Base-by-base conservation (phyloP, 768 basidiomycete genomes). In the Amanita subjunquillea region DNA sequence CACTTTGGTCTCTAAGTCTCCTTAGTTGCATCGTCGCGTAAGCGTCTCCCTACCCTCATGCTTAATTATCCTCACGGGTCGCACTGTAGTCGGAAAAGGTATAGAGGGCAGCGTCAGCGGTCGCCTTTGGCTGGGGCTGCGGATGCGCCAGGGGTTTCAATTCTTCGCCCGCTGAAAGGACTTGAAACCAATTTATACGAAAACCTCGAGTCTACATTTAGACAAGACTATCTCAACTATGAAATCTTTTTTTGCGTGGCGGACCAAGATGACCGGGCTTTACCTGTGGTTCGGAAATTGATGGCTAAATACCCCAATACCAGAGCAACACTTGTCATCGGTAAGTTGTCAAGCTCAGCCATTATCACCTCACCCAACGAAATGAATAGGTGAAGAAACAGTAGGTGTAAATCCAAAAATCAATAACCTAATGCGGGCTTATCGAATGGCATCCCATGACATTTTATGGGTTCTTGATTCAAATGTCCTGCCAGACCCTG, bases 321-420 rank as follows among this genome's bases (percentile, higher is more conserved):
- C 17, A 74, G 82, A 50, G 80, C 86, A 6, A 78, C 73, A 53
- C 69, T 97, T 29, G 73, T 94, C 53, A 77, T 92, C 47, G 89
- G 95, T 92, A 61, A 50, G 77, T 20, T 0, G 46, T 32, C 23
- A 44, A 23, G 12, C 36, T 40, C 8, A 23, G 55, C 38, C 34
- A 22, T 40, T 52, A 29, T 39, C 39, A 51, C 29, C 54, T 32
- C 54, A 51, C 54, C 41, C 12, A 52, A 15, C 23, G 25, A 13
- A 37, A 52, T 46, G 34, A 42, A 4, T 58, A 92, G 92, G 91
- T 44, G 85, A 90, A 60, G 83, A 88, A 56, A 64, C 77, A 43
- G 85, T 95, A n/a, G 94, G 95, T 4, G 83, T 91, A 25, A 99
- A 99, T 60, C 96, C 96, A 0, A 98, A 98, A 74, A 85, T 98